phyloP scores from a whole-genome alignment of 495 filamentous ascomycete genomes.

The Trichocladium uniseriatum region DNA sequence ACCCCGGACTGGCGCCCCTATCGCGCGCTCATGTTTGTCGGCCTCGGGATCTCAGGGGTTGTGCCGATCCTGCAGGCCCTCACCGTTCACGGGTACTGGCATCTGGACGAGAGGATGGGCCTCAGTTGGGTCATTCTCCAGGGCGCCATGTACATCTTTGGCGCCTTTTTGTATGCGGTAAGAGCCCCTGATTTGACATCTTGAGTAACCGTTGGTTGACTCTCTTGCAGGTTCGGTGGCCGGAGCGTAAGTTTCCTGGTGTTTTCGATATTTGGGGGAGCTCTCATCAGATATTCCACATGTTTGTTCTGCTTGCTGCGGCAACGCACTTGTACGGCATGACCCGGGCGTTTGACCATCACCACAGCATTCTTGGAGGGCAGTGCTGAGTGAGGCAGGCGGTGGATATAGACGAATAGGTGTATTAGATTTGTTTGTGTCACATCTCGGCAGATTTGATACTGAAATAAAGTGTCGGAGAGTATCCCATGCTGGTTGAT shows the following conservation, averaged over 20 bases:
- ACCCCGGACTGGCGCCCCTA: slow-evolving; percentile 75
- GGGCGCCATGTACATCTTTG: slow-evolving; percentile 75
- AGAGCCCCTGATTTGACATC: background rate
- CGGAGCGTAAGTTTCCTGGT: slow-evolving; percentile 55
- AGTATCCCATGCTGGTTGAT: no score
- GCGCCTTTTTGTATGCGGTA: slow-evolving; percentile 72
- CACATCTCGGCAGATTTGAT: no score
- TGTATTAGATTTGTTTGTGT: background rate
- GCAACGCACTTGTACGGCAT: slow-evolving; percentile 55
- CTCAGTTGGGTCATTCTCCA: slow-evolving; percentile 70
- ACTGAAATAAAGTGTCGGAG: no score
- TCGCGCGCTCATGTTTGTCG: slow-evolving; percentile 84
- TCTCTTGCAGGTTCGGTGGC: slow-evolving; percentile 38
- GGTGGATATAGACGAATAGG: background rate
- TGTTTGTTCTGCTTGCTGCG: slow-evolving; percentile 60
- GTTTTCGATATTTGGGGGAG: slow-evolving; percentile 66
- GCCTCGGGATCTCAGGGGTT: slow-evolving; percentile 74
- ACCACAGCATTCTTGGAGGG: slow-evolving; percentile 33
- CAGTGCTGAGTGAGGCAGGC: slow-evolving; percentile 17
- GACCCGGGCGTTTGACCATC: slow-evolving; percentile 42
- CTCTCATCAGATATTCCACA: slow-evolving; percentile 75
- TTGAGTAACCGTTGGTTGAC: background rate
- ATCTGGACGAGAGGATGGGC: slow-evolving; percentile 59
- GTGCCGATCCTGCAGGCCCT: slow-evolving; percentile 69
- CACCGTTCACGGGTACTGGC: slow-evolving; percentile 39